A percentile compares a stretch with the other conserved stretches of the same genome.
These are phyloP conservation scores for Blastomyces emzantsi DNA, from an alignment of 2,329 filamentous ascomycete genomes.

Conservation along the genomic window DNA sequence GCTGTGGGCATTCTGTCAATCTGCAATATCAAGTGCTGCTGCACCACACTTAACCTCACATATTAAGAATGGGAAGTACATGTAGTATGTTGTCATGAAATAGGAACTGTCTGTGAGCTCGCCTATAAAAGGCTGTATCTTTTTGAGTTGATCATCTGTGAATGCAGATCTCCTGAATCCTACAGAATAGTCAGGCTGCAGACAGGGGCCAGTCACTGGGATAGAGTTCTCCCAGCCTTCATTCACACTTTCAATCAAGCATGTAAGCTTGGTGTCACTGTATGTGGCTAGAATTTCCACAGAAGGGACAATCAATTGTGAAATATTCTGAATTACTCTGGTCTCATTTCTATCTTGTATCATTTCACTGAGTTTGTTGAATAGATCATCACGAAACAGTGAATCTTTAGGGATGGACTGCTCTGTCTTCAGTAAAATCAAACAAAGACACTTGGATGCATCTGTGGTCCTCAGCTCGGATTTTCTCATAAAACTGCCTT, in stretches of 20 bases:
- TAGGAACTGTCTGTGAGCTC: no score
- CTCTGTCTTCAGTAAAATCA: slow-evolving; percentile 24
- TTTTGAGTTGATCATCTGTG: slow-evolving; percentile 26
- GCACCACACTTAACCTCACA: slow-evolving; percentile 21
- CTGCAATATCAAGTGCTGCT: slow-evolving; percentile 21
- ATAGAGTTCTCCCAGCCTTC: slow-evolving; percentile 37
- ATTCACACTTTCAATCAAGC: slow-evolving; percentile 36
- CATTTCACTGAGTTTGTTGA: slow-evolving; percentile 24
- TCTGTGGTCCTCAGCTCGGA: slow-evolving; percentile 25
- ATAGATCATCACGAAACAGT: slow-evolving; percentile 30
- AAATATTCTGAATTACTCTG: slow-evolving; percentile 30
- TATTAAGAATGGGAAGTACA: slow-evolving; percentile 24
- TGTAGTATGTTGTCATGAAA: slow-evolving; percentile 18
- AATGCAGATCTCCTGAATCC: slow-evolving; percentile 33
- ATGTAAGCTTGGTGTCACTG: slow-evolving; percentile 24
- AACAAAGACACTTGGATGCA: slow-evolving; percentile 25
- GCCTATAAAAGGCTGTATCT: slow-evolving; percentile 23
- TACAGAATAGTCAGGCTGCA: slow-evolving; percentile 40
- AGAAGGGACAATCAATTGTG: slow-evolving; percentile 30
- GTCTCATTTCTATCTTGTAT: slow-evolving; percentile 28
- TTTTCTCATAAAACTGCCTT: slow-evolving; percentile 36
- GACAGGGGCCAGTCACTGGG: slow-evolving; percentile 29
- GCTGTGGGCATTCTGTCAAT: slow-evolving; percentile 24
- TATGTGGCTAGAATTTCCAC: slow-evolving; percentile 26
- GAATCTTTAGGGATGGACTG: slow-evolving; percentile 27